Percentiles rank a stretch among this genome's conserved stretches.
Conservation (phyloP, 2,329 filamentous ascomycete genomes). For the Apiospora arundinis region DNA sequence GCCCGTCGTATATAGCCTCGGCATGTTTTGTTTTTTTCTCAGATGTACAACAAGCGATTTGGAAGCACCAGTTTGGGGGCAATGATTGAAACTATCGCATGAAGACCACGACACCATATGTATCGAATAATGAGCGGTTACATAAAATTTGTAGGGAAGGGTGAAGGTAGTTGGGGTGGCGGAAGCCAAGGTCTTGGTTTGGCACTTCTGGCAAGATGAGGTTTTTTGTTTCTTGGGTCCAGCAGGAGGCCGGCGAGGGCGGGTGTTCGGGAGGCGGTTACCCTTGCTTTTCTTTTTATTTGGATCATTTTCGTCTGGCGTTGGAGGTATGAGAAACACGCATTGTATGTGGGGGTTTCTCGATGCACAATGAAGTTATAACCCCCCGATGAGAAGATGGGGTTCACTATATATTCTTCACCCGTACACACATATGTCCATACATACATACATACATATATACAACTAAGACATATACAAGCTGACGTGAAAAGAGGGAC, state of each 20-base stretch:
- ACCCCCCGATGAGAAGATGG: not conserved
- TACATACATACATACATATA: not conserved
- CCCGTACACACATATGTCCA: not conserved
- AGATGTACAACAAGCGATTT: conserved; percentile 17
- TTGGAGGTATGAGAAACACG: not conserved
- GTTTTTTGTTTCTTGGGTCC: not conserved
- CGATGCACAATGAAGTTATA: not conserved
- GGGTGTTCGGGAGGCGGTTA: not conserved
- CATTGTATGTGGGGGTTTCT: not conserved
- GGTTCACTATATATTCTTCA: not conserved
- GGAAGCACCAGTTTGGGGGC: not conserved
- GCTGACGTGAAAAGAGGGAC: not conserved
- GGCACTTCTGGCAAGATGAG: not conserved
- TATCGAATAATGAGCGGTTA: conserved; percentile 14
- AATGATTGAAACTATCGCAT: conserved; percentile 5
- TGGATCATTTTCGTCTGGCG: not conserved
- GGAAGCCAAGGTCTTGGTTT: not conserved
- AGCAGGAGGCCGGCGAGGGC: not conserved
- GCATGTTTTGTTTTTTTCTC: conserved; percentile 15
- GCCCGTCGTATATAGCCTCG: conserved; percentile 4
- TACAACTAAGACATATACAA: not conserved
- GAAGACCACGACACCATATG: conserved; percentile 17
- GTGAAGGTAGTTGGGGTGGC: not conserved
- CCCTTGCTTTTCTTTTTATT: not conserved
- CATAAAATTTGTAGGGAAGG: conserved; percentile 3